Evolutionary conservation across 116 monocot genomes (phyloP).

Genomic region (Cymodocea nodosa): DNA sequence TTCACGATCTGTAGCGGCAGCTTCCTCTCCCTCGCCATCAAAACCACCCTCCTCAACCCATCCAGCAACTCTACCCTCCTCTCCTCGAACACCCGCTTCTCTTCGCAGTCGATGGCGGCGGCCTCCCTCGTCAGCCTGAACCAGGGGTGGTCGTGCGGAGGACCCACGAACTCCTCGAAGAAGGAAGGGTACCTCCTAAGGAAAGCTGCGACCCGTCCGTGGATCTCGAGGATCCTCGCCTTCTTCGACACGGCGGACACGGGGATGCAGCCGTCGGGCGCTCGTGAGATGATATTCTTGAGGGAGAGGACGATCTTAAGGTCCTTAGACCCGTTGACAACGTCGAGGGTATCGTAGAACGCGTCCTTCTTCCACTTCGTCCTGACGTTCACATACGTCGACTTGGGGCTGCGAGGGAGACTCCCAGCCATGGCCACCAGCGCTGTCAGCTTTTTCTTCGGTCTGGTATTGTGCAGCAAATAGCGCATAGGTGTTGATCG

Average conservation of each 20-base stretch:
- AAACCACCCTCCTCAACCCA: constrained; percentile 32
- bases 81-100: constrained; percentile 17
- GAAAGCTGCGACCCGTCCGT: constrained; percentile 37
- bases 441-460: too few species aligned
- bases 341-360: constrained; percentile 36
- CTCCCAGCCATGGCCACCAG: too few species aligned
- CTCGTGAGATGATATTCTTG: constrained; percentile 34
- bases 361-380: constrained; percentile 77
- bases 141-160: constrained; percentile 58
- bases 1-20: constrained; percentile 55
- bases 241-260: constrained; percentile 69
- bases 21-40: constrained; percentile 38
- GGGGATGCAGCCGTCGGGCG: constrained; percentile 33
- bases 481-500: too few species aligned
- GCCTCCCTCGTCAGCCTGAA: constrained; percentile 59
- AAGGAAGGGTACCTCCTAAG: constrained; percentile 53
- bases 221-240: constrained; percentile 30
- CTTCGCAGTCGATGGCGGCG: constrained; percentile 15
- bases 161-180: constrained; percentile 64
- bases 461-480: too few species aligned
- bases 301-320: constrained; percentile 44
- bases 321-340: constrained; percentile 33
- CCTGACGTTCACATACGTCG: constrained; percentile 43
- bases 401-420: neutral
- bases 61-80: constrained; percentile 24